A percentile compares a stretch with the other conserved stretches of the same genome.
phyloP scores from a whole-genome alignment of 805 yeast species.

The Metschnikowia santaceciliae region DNA sequence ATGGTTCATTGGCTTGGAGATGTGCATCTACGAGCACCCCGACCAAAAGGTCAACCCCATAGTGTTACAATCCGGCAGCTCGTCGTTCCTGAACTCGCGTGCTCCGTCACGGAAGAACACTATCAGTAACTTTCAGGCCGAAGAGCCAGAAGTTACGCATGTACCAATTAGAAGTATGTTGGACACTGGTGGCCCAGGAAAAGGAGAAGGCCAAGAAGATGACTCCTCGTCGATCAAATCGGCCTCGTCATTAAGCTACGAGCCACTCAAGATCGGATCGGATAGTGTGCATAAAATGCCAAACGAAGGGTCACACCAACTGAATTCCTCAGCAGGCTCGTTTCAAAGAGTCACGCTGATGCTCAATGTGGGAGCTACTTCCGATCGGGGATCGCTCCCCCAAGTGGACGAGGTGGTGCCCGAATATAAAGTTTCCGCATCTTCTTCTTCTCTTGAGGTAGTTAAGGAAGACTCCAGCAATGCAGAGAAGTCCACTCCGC shows the following conservation, averaged over 20 bases:
- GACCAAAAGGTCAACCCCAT: conserved; percentile 38
- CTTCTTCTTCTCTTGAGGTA: conserved; percentile 9
- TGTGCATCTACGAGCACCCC: conserved; percentile 53
- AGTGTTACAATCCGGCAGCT: conserved; percentile 16
- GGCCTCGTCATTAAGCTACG: conserved; percentile 22
- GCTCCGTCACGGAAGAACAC: conserved; percentile 35
- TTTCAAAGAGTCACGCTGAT: conserved; percentile 24
- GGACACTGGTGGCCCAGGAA: conserved; percentile 22
- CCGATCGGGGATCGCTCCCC: conserved; percentile 5
- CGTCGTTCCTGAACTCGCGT: conserved; percentile 22
- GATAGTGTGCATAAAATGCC: conserved; percentile 10
- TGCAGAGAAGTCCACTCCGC: not conserved
- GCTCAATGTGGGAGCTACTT: conserved; percentile 22
- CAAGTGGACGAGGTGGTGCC: conserved; percentile 6
- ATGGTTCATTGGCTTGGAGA: conserved; percentile 57
- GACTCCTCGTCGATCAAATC: conserved; percentile 24
- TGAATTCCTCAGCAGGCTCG: conserved; percentile 10
- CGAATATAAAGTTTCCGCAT: not conserved
- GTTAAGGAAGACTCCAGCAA: conserved; percentile 6
- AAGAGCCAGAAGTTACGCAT: conserved; percentile 17
- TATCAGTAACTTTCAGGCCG: conserved; percentile 10
- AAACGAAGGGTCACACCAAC: conserved; percentile 11
- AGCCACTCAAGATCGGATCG: conserved; percentile 17
- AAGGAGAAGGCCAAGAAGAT: conserved; percentile 1
- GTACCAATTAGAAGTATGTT: conserved; percentile 39